Percentiles rank a stretch among this genome's conserved stretches.
phyloP scores from a whole-genome alignment of 2,329 filamentous ascomycete genomes.

The Curvularia sp. region DNA sequence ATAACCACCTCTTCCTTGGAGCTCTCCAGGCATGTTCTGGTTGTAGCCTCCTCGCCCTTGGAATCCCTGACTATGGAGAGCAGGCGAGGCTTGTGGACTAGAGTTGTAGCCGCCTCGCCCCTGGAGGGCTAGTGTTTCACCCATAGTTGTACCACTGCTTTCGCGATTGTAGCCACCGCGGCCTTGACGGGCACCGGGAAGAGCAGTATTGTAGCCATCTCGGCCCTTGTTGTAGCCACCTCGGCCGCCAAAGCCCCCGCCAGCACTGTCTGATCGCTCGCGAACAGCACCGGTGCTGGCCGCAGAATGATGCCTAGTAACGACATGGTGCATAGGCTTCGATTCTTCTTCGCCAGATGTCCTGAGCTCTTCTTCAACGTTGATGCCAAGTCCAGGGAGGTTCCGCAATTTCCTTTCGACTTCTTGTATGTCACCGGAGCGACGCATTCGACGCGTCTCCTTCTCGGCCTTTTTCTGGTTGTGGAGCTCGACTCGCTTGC shows the following conservation, averaged over 20 bases:
- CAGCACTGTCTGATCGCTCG: conserved; percentile 44
- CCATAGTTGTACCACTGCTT: conserved; percentile 24
- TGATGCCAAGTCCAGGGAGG: conserved; percentile 45
- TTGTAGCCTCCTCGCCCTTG: conserved; percentile 45
- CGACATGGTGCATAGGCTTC: conserved; percentile 39
- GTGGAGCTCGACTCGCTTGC: conserved; percentile 49
- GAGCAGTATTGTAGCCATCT: conserved; percentile 45
- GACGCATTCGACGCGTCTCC: conserved; percentile 34
- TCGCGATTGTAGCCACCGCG: conserved; percentile 43
- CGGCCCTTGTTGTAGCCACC: conserved; percentile 47
- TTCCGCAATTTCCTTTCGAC: conserved; percentile 39
- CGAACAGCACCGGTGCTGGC: conserved; percentile 39
- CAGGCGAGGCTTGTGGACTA: conserved; percentile 27
- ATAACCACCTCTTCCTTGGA: conserved; percentile 44
- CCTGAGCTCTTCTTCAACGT: conserved; percentile 43
- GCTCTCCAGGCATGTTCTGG: conserved; percentile 40
- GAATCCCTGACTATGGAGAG: conserved; percentile 28
- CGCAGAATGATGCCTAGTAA: conserved; percentile 41
- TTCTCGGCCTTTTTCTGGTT: conserved; percentile 50
- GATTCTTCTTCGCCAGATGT: conserved; percentile 39
- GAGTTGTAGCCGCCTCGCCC: conserved; percentile 27
- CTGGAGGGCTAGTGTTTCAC: conserved; percentile 32
- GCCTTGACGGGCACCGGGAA: conserved; percentile 41
- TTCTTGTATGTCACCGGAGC: conserved; percentile 35
- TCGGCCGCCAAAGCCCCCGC: conserved; percentile 41